Base-by-base conservation (phyloP, 179 eudicot species). In the Spergularia azorica region DNA sequence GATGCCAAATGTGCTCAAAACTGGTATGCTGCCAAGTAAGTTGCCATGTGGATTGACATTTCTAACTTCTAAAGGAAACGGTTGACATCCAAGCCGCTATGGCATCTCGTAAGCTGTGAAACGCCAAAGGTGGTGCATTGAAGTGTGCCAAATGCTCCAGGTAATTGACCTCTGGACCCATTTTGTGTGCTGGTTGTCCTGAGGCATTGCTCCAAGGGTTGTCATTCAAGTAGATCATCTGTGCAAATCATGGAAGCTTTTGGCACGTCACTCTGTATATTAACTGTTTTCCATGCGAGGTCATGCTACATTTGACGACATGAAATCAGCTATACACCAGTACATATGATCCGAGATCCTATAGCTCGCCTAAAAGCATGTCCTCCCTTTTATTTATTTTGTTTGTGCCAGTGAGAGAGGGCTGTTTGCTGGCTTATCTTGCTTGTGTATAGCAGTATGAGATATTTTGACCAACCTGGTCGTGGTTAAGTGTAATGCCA, bases 1-100 rank as follows among this genome's bases (percentile, higher is more conserved):
- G 99, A 96, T 80, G 96, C 99, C 70, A 96, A 94, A 63, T 94
- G 89, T 79, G 99, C 95, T 63, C 85, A 87, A 81, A 89, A 87
- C 80, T 96, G 99, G 99, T 96, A 96, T 71, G 84, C 93, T 76
- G 99, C 98, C 82, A 96, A 96, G 86, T 95, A 91, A 74, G 58
- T 46, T 10, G 38, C 51, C 41, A 13, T 15, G 11, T 20, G 32
- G 8, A 0, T 21, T 4, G 3, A 5, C 59, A 20, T 20, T 71
- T 56, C 39, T 9, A 57, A 38, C 48, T 57, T 36, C 63, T 57
- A 13, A 10, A 8, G 20, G 62, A 17, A 38, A 43, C 71, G 7
- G 8, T n/a, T 26, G 71, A 43, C 41, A 14, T 38, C 51, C 69
- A 41, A 13, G 2, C 18, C 17, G 0, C 50, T 8, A 10, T 43